These are phyloP conservation scores for Barnettozyma vustinii DNA, from an alignment of 805 yeast species.

Conservation along the genomic window DNA sequence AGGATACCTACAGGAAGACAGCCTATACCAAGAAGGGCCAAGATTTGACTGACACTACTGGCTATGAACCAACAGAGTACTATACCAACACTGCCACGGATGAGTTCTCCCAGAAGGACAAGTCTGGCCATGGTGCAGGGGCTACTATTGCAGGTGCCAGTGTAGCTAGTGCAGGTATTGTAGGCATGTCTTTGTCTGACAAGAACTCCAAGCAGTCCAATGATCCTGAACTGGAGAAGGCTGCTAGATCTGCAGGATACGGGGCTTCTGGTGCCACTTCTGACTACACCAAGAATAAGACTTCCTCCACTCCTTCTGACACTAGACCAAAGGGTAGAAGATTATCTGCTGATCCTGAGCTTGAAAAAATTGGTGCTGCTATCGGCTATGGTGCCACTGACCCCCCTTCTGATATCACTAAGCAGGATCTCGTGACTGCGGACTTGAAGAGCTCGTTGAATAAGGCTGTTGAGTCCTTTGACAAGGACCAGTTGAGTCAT, in stretches of 20 bases:
- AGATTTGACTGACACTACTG: slow-evolving; percentile 15
- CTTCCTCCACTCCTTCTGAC: neutral
- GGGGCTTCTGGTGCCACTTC: slow-evolving; percentile 11
- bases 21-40: slow-evolving; percentile 4
- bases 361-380: slow-evolving; percentile 1
- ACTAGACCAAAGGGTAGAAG: neutral
- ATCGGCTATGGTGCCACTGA: slow-evolving; percentile 5
- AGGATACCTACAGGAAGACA: slow-evolving; percentile 16
- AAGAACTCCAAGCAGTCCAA: neutral
- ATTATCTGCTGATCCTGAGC: slow-evolving; percentile 1
- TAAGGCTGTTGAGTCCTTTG: neutral
- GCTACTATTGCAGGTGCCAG: neutral
- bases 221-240: neutral
- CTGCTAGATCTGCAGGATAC: neutral
- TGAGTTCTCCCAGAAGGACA: slow-evolving; percentile 1
- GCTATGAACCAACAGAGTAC: slow-evolving; percentile 19
- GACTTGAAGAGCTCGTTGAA: neutral
- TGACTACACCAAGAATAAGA: neutral
- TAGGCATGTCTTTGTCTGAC: neutral
- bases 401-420: neutral
- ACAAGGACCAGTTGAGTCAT: neutral
- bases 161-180: neutral
- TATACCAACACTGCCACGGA: slow-evolving; percentile 10
- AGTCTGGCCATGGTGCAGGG: slow-evolving; percentile 2
- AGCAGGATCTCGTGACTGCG: neutral